These are phyloP conservation scores for Knufia fluminis DNA, from an alignment of 2,329 filamentous ascomycete species.

Conservation along the genomic window DNA sequence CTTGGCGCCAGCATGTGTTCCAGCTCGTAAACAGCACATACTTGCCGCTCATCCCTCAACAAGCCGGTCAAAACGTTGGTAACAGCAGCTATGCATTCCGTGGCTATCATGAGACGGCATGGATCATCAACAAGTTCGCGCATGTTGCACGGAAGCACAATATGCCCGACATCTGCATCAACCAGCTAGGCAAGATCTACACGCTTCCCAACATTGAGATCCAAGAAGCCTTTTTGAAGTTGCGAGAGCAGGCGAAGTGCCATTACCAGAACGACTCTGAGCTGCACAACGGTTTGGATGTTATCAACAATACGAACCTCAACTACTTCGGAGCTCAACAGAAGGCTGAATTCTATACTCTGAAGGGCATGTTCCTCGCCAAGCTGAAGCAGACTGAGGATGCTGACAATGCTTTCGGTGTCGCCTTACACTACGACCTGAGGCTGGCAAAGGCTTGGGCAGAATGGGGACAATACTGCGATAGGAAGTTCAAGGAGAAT, in stretches of 20 bases:
- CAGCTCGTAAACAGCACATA: conserved; percentile 93
- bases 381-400: conserved; percentile 86
- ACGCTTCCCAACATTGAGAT: conserved; percentile 99
- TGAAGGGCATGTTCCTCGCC: conserved; percentile 98
- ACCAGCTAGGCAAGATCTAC: conserved; percentile 93
- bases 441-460: conserved; percentile 95
- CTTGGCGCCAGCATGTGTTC: conserved; percentile 98
- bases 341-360: conserved; percentile 97
- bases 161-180: conserved; percentile 94
- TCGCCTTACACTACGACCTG: conserved; percentile 91
- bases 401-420: conserved; percentile 87
- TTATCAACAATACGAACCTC: conserved; percentile 99
- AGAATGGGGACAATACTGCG: conserved; percentile 98
- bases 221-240: conserved; percentile 94
- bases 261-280: conserved; percentile 95
- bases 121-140: conserved; percentile 99
- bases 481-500: conserved; percentile 89
- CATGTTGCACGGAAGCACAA: conserved; percentile 96
- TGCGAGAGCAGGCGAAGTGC: conserved; percentile 97
- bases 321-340: conserved; percentile 95
- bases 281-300: conserved; percentile 83
- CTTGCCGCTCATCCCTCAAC: conserved; percentile 69
- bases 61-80: conserved; percentile 64
- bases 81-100: conserved; percentile 93
- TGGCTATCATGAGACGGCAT: conserved; percentile 96